Base-by-base conservation (phyloP, 2,329 filamentous ascomycete species). In the Pseudogymnoascus sp. region DNA sequence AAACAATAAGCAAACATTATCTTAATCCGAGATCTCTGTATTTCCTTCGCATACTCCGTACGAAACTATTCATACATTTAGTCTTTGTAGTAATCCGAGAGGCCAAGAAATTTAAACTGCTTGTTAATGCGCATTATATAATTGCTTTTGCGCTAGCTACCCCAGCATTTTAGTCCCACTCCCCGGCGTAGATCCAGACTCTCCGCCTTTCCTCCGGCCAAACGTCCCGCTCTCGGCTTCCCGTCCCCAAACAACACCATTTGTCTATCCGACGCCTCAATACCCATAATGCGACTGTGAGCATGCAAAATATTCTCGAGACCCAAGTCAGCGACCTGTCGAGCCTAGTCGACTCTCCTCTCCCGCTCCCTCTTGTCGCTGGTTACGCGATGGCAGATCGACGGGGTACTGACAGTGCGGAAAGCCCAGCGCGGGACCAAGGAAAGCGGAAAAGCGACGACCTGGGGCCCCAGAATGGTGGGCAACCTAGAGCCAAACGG, bases 401-500 rank as follows among this genome's bases (percentile, higher is more conserved):
- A 29, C 63, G 53, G 26, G 68, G 67, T 38, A 63, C 64, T 29
- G 69, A 67, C 40, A 71, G 68, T 68, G 69, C 70, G 67, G 71
- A 70, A 67, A 70, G 68, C 63, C 71, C 71, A 65, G 71, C 68
- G 56, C 63, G 38, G 19, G 68, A 69, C 59, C 65, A 64, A 37
- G 69, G 66, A 26, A 74, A 73, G 67, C 72, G 72, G 63, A 73
- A 72, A 60, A 64, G 60, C 40, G 67, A 71, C 23, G 66, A 56
- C 50, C 50, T 56, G 5, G 50, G 69, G 17, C 31, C 61, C 26
- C 64, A 64, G 19, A 62, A 60, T 53, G 65, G 65, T 31, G 62
- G 65, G 40, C 72, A 74, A 63, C 72, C 72, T 7, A 68, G 72
- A 50, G 70, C 72, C 21, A 74, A 74, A 64, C 69, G 72, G 62